Base-by-base conservation (phyloP, 208 protist genomes). In the Angomonas desouzai region DNA sequence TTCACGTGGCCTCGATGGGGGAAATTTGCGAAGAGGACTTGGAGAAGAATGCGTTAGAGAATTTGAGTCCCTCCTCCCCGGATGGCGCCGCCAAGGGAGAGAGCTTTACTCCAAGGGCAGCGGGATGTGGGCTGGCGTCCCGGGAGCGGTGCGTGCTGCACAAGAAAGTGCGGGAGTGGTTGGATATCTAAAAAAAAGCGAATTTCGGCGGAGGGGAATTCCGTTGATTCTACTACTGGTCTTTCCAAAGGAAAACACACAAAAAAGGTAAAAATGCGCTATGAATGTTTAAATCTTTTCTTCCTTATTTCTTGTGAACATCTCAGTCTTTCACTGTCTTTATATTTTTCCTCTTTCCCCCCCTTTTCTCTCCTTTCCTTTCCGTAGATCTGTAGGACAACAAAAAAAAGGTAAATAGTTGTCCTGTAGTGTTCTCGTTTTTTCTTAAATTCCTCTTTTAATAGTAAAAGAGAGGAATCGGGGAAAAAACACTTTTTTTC, bases 11-110 rank as follows among this genome's bases (percentile, higher is more conserved):
- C 4, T 70, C 77, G 11, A 6, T 51, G 18, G 6, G 18, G 10
- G 45, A 51, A 23, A 65, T 85, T 29, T 85, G 82, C 48, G 63
- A 65, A 45, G 71, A 64, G 51, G 69, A 81, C 48, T 40, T 79
- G 29, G 76, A 76, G 55, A 45, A 64, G 16, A 60, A 53, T 0
- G 74, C 57, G 1, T 48, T 63, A 55, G 69, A 62, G 36, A 18
- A 13, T 40, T 40, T 40, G 36, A 6, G 6, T 6, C 36, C 6
- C 9, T 13, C 36, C 45, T 23, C 45, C 10, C 45, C 3, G 45
- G 45, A 3, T 27, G 18, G 6, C 45, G n/a, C 9, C 4, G 45
- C 6, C 18, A 51, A 23, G n/a, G 18, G 18, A 27, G 20, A 23
- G 18, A 51, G 45, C 13, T 43, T 6, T 43, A 43, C 47, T 20